Evolutionary conservation across 768 basidiomycete species (phyloP).

Genomic region (Tylopilus vinaceipallidus): DNA sequence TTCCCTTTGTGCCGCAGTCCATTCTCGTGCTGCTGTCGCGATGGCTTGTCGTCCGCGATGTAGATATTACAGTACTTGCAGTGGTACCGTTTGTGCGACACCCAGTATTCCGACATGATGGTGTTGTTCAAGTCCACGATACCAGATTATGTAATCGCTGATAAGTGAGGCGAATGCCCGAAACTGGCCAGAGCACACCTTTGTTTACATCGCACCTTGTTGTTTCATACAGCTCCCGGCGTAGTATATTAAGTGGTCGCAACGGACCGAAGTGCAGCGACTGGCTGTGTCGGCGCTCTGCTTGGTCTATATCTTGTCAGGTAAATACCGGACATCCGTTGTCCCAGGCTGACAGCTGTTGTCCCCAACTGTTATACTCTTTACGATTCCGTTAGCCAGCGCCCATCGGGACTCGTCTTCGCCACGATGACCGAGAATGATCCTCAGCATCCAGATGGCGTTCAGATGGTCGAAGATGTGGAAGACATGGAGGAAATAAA

Average conservation of each 20-base stretch:
- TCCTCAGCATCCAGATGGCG: slow-evolving; percentile 2
- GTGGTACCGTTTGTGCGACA: slow-evolving; percentile 87
- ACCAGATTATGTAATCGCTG: slow-evolving; percentile 23
- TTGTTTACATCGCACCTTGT: no score
- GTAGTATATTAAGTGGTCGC: no score
- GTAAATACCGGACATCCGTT: no score
- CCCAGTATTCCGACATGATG: slow-evolving; percentile 88
- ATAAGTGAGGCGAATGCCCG: no score
- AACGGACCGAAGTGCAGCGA: no score
- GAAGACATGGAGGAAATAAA: slow-evolving; percentile 40
- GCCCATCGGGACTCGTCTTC: neutral
- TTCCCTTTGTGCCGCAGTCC: slow-evolving; percentile 94
- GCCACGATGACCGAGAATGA: slow-evolving; percentile 14
- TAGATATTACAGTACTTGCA: slow-evolving; percentile 98
- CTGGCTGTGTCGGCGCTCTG: no score
- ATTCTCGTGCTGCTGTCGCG: slow-evolving; percentile 86
- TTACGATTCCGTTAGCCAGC: neutral
- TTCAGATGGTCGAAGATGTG: slow-evolving; percentile 21
- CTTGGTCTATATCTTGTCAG: no score
- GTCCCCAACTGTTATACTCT: no score
- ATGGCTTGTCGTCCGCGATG: slow-evolving; percentile 95
- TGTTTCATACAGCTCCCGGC: no score
- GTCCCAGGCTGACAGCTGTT: no score
- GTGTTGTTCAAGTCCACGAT: slow-evolving; percentile 5
- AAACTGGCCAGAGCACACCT: no score